Percentiles rank a stretch among this genome's conserved stretches.
These are phyloP conservation scores for Pseudohalonectria lignicola DNA, from an alignment of 2,329 filamentous ascomycete genomes.

Conservation along the genomic window DNA sequence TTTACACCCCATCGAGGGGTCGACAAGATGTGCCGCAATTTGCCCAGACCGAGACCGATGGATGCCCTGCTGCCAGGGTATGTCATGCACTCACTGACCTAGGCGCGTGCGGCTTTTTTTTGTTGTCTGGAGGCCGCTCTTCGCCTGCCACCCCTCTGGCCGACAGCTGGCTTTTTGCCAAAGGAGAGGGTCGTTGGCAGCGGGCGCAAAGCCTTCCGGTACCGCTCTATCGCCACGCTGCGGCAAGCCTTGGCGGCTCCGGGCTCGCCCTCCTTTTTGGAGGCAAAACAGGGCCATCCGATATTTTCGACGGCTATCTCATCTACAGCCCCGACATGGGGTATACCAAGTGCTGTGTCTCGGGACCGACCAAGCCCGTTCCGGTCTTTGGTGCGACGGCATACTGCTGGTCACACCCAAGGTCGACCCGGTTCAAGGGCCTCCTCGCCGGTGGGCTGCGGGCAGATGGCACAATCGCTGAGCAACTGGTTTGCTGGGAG, in stretches of 20 bases:
- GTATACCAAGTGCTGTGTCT: slow-evolving; percentile 31
- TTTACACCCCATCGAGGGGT: slow-evolving; percentile 25
- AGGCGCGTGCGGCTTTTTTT: slow-evolving; percentile 43
- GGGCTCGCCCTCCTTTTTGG: slow-evolving; percentile 47
- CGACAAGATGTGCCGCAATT: no score
- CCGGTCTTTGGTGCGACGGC: slow-evolving; percentile 33
- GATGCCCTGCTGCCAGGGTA: slow-evolving; percentile 41
- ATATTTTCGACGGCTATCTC: slow-evolving; percentile 38
- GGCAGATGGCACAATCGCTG: slow-evolving; percentile 48
- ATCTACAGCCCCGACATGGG: slow-evolving; percentile 37
- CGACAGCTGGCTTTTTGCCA: slow-evolving; percentile 67
- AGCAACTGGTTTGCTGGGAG: slow-evolving; percentile 56
- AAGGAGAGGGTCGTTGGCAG: slow-evolving; percentile 45
- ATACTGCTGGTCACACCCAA: slow-evolving; percentile 11
- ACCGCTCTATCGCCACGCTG: slow-evolving; percentile 67
- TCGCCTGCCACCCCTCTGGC: slow-evolving; percentile 58
- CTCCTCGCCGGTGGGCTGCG: slow-evolving; percentile 64
- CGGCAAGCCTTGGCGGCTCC: slow-evolving; percentile 38
- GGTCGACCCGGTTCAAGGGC: slow-evolving; percentile 35
- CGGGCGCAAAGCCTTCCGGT: slow-evolving; percentile 52
- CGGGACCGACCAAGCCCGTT: slow-evolving; percentile 20
- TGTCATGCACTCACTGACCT: slow-evolving; percentile 69
- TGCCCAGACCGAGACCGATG: no score
- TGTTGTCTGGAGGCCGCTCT: slow-evolving; percentile 69
- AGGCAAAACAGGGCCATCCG: slow-evolving; percentile 41